Evolutionary conservation across 768 basidiomycete genomes (phyloP), one percentile per base, ranked within the genome.

Genomic region (Tulasnella sp.): DNA sequence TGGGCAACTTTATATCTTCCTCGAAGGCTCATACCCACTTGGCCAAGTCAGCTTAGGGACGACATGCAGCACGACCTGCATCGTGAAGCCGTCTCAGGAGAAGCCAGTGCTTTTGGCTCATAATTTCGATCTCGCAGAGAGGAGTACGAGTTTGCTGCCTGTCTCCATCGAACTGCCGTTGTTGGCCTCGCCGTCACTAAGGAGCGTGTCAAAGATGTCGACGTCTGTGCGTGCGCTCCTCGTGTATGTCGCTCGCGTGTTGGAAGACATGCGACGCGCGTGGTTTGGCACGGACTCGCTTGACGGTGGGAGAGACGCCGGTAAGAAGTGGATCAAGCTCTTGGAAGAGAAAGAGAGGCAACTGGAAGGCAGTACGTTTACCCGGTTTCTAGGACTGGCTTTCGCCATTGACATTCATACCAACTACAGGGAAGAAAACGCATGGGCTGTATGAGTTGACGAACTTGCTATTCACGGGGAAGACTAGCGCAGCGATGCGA

Each of bases 21-120:
- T 90, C 49, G 88, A 91, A 66, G 89, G 88, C 15, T 80, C 78
- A 63, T 91, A 84, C 70, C 79, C 80, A 30, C 73, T 91, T 38
- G 88, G 88, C 24, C 68, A 73, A 21, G 69, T 85, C 30, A 67
- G 66, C 26, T 63, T 80, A 24, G 77, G 73, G 61, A 49, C 65
- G 58, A 30, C 60, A 41, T 64, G 63, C 21, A 52, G 61, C 64
- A 59, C 73, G 51, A 45, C 63, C 10, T 70, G 72, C 0, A 62
- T 84, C 21, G 69, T 73, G 69, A 84, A 83, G 65, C 73, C 78
- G 61, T 73, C 75, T 23, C 67, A 66, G 48, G 68, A 66, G 17
- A 29, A 30, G 30, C 76, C 80, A 15, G 62, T 76, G 30, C 79
- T 88, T 63, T 70, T 77, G 62, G 76, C 78, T 42, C 78, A 82